phyloP scores from a whole-genome alignment of 768 basidiomycete species.

The Galerina sulciceps region DNA sequence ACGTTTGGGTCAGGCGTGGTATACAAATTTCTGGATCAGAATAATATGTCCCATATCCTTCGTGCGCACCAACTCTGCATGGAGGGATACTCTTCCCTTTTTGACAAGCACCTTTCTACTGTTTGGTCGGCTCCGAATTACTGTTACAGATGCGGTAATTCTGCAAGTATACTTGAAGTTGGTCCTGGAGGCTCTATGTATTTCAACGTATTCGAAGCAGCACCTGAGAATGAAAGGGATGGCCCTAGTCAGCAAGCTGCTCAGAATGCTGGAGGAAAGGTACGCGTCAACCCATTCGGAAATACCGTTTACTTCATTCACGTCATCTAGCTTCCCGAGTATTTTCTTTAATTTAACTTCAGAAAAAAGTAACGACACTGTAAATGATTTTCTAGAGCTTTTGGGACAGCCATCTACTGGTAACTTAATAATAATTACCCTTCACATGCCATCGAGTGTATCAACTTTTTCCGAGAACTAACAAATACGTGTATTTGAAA shows the following conservation, averaged over 20 bases:
- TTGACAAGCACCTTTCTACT: conserved; percentile 93
- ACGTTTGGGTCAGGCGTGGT: conserved; percentile 99
- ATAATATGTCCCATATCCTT: conserved; percentile 96
- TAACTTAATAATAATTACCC: no score
- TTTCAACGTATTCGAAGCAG: conserved; percentile 98
- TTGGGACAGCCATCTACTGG: no score
- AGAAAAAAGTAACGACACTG: not conserved
- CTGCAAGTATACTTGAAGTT: conserved; percentile 94
- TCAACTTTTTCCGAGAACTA: no score
- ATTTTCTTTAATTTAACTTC: conserved; percentile 58
- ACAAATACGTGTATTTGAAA: no score
- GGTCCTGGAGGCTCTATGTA: conserved; percentile 86
- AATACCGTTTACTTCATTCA: conserved; percentile 4
- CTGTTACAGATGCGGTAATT: conserved; percentile 98
- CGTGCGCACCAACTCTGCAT: conserved; percentile 99
- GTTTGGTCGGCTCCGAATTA: conserved; percentile 99
- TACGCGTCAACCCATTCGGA: conserved; percentile 25
- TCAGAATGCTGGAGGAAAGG: conserved; percentile 76
- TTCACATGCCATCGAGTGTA: no score
- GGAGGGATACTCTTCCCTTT: conserved; percentile 99
- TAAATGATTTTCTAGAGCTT: no score
- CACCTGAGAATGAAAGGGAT: conserved; percentile 96
- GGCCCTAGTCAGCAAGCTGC: conserved; percentile 81
- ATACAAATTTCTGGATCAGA: conserved; percentile 94
- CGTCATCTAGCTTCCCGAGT: conserved; percentile 71